These are phyloP conservation scores for Spiraea crenata DNA, from an alignment of 331 rosid genomes.

Conservation along the genomic window DNA sequence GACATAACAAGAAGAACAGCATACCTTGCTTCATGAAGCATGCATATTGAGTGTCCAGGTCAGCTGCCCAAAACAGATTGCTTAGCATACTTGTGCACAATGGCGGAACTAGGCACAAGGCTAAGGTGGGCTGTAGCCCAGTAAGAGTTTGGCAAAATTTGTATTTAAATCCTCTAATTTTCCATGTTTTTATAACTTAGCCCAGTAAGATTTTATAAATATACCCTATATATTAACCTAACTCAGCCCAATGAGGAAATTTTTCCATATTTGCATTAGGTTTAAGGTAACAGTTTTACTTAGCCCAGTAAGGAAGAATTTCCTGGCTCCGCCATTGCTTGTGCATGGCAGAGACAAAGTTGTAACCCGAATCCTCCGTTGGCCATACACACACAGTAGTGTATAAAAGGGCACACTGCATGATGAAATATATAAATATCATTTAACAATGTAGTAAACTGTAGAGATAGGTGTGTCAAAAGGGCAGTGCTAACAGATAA, in stretches of 20 bases:
- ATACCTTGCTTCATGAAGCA: constrained; percentile 97
- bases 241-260: too few relatives aligned
- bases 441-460: constrained; percentile 7
- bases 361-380: constrained; percentile 86
- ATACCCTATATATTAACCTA: too few relatives aligned
- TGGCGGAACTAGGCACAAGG: too few relatives aligned
- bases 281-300: too few relatives aligned
- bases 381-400: constrained; percentile 89
- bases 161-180: too few relatives aligned
- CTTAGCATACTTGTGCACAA: constrained; percentile 94
- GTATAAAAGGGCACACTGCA: constrained; percentile 94
- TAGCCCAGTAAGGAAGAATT: too few relatives aligned
- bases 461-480: constrained; percentile 9
- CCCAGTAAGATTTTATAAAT: too few relatives aligned
- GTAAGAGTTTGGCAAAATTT: too few relatives aligned
- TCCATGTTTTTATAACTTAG: too few relatives aligned
- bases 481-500: not conserved
- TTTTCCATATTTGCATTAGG: too few relatives aligned
- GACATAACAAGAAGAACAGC: not conserved
- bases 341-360: constrained; percentile 90
- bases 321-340: too few relatives aligned
- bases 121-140: too few relatives aligned
- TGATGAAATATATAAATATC: not conserved
- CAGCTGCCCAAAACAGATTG: constrained; percentile 91
- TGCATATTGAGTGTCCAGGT: constrained; percentile 89